Percentiles rank a stretch among this genome's conserved stretches.
These are phyloP conservation scores for Oxyria digyna DNA, from an alignment of 148 eudicot species.

Conservation along the genomic window DNA sequence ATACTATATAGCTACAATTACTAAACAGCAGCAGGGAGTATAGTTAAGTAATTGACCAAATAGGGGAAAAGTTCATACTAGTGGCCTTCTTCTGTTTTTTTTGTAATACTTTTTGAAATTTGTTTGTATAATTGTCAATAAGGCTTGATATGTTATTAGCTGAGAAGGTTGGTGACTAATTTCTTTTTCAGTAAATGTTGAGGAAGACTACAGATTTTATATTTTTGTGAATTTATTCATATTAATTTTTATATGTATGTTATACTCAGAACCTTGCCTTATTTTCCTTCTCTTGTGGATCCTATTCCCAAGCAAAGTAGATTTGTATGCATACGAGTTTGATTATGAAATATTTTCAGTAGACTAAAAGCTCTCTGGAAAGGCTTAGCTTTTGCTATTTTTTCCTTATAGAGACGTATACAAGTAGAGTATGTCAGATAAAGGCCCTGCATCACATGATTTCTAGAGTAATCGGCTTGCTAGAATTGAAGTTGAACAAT, in stretches of 20 bases:
- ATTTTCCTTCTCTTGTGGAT: constrained; percentile 50
- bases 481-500: neutral
- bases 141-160: neutral
- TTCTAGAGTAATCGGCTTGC: no score
- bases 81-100: neutral
- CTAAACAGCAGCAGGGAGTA: neutral
- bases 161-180: neutral
- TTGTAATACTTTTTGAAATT: neutral
- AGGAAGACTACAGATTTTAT: neutral
- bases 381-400: neutral
- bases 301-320: constrained; percentile 59
- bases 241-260: neutral
- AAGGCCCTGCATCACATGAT: neutral
- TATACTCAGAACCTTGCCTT: constrained; percentile 48
- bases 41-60: neutral
- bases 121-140: no score
- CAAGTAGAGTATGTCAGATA: no score
- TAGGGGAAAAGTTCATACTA: neutral
- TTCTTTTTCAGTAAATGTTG: neutral
- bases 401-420: no score
- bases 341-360: neutral
- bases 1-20: neutral
- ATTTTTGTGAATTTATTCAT: neutral
- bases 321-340: neutral
- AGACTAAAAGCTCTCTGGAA: neutral